Evolutionary conservation across 371 early-diverging fungal species (phyloP).

Genomic region (Phascolomyces articulosus): DNA sequence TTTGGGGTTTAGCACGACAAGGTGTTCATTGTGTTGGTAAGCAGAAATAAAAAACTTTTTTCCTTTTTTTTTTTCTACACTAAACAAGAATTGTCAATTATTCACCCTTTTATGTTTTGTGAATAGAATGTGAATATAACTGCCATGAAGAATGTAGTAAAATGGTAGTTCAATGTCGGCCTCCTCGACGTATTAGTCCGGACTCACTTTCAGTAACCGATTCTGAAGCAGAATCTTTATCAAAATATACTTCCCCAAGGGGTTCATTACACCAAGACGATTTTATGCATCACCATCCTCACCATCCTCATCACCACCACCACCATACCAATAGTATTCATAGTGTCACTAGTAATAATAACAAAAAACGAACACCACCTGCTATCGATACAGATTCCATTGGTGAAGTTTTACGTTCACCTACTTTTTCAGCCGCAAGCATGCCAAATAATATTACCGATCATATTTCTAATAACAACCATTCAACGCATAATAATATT

Average conservation of each 20-base stretch:
- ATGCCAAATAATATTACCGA: not conserved
- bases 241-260: slow-evolving; percentile 26
- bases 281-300: slow-evolving; percentile 2
- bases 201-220: slow-evolving; percentile 47
- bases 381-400: not conserved
- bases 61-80: not conserved
- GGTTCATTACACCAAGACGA: slow-evolving; percentile 9
- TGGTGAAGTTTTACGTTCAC: slow-evolving; percentile 27
- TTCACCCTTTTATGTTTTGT: no score
- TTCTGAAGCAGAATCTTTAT: slow-evolving; percentile 47
- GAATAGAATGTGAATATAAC: slow-evolving; percentile 39
- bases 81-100: not conserved
- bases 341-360: not conserved
- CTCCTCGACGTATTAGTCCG: slow-evolving; percentile 34
- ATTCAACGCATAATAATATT: slow-evolving; percentile 15
- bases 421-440: slow-evolving; percentile 21
- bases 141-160: slow-evolving; percentile 43
- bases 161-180: slow-evolving; percentile 41
- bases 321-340: not conserved
- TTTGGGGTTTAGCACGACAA: slow-evolving; percentile 63
- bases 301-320: not conserved
- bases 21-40: slow-evolving; percentile 59
- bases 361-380: slow-evolving; percentile 5
- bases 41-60: not conserved
- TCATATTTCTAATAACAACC: not conserved